Evolutionary conservation across 1,139 yeast genomes (phyloP).

Genomic region (Yamadazyma diddensiae): DNA sequence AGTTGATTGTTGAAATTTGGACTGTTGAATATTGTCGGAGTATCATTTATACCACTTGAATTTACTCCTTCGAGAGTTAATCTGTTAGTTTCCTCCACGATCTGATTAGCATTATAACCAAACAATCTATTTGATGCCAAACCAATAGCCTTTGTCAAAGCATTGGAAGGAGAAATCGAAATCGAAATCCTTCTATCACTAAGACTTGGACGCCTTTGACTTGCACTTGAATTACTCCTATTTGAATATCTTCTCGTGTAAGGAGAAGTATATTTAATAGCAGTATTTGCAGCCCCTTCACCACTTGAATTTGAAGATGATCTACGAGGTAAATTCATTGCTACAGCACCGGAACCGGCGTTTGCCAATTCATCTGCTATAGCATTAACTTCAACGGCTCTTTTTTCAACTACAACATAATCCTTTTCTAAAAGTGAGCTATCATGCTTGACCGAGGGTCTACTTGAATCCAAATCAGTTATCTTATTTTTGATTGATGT

Average conservation of each 20-base stretch:
- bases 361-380: slow-evolving; percentile 86
- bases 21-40: slow-evolving; percentile 24
- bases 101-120: slow-evolving; percentile 36
- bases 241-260: slow-evolving; percentile 30
- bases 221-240: slow-evolving; percentile 25
- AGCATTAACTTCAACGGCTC: slow-evolving; percentile 93
- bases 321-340: slow-evolving; percentile 26
- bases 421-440: slow-evolving; percentile 66
- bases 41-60: slow-evolving; percentile 1
- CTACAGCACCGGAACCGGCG: slow-evolving; percentile 59
- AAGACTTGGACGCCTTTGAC: slow-evolving; percentile 47
- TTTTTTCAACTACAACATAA: slow-evolving; percentile 90
- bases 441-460: slow-evolving; percentile 25
- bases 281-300: slow-evolving; percentile 5
- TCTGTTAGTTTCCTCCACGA: slow-evolving; percentile 16
- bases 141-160: slow-evolving; percentile 82
- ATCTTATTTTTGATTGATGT: slow-evolving; percentile 20
- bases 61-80: slow-evolving; percentile 2
- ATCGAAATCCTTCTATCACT: slow-evolving; percentile 63
- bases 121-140: slow-evolving; percentile 86
- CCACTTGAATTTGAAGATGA: slow-evolving; percentile 13
- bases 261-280: slow-evolving; percentile 12
- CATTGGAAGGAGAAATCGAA: slow-evolving; percentile 82
- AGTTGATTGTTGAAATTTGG: slow-evolving; percentile 37
- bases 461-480: slow-evolving; percentile 2